Percentiles rank a stretch among this genome's conserved stretches.
Conservation (phyloP, 2,329 filamentous ascomycete genomes). For the Ceratocystis variospora region DNA sequence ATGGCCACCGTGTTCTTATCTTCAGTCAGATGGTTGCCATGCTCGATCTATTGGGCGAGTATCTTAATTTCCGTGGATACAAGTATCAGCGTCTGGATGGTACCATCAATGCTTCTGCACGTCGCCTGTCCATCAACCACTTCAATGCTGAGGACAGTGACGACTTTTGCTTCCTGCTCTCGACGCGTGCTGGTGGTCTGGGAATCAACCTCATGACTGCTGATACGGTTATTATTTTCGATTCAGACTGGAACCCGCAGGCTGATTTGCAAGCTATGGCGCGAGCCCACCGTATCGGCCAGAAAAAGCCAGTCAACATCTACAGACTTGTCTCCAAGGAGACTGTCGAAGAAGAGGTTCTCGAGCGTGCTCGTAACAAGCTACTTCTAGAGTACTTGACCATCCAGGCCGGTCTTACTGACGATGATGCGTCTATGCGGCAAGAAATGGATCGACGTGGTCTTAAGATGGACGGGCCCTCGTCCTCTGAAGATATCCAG, state of each 20-base stretch:
- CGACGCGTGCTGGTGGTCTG: constrained; percentile 88
- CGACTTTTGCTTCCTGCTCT: constrained; percentile 92
- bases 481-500: constrained; percentile 86
- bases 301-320: constrained; percentile 90
- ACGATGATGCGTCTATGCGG: constrained; percentile 71
- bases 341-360: constrained; percentile 93
- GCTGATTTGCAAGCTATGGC: constrained; percentile 98
- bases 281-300: constrained; percentile 90
- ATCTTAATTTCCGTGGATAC: constrained; percentile 83
- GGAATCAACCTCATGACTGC: constrained; percentile 99
- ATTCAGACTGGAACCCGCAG: constrained; percentile 98
- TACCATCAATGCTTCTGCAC: constrained; percentile 75
- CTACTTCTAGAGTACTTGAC: constrained; percentile 94
- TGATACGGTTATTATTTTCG: constrained; percentile 93
- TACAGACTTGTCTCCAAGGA: constrained; percentile 96
- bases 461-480: constrained; percentile 63
- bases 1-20: constrained; percentile 89
- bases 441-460: constrained; percentile 68
- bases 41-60: constrained; percentile 90
- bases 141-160: constrained; percentile 95
- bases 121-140: constrained; percentile 90
- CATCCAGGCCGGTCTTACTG: constrained; percentile 90
- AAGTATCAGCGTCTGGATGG: constrained; percentile 90
- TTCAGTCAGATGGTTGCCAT: constrained; percentile 99
- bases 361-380: constrained; percentile 93